Base-by-base conservation (phyloP, 495 filamentous ascomycete genomes). In the Umbilicaria muhlenbergii region DNA sequence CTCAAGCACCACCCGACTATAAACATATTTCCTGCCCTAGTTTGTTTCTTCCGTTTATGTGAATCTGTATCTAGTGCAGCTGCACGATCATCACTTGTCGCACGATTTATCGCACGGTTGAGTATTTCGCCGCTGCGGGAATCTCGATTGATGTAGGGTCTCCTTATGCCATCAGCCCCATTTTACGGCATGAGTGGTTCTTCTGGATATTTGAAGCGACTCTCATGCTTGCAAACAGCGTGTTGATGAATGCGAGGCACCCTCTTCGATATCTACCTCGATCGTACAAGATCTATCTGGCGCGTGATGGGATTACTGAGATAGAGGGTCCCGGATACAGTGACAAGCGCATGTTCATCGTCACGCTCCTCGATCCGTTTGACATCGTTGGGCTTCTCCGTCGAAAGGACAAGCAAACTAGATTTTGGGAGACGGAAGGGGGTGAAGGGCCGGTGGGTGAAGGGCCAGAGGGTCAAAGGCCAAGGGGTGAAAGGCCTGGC, bases 181-280 rank as follows among this genome's bases (percentile, higher is more conserved):
- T 80, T 32, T 41, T 80, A 36, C 70, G 73, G 19, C 71, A 80
- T 41, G 81, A 86, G 54, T 79, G 74, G 72, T 83, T 74, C 54
- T 83, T 84, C 53, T 85, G 73, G 59, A 63, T 85, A 32, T 84
- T 84, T 47, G 81, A 85, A 55, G 69, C 67, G 0, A 54, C 55
- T 11, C 57, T 81, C 39, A 85, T 86, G 80, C 63, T 78, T 3
- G 38, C 50, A 38, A 85, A 84, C 43, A 67, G 62, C 16, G 59
- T 70, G 10, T 45, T 85, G 54, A 54, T 80, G 44, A 84, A 84
- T 49, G 51, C 71, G 11, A 65, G 75, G 18, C 77, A 81, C 54
- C 81, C 81, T 13, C 68, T 74, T 49, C 52, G 49, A 19, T 78
- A 64, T 46, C 60, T 86, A 38, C 81, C 81, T 0, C 58, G 62